Evolutionary conservation across 768 basidiomycete genomes (phyloP).

Genomic region (Auricularia sp.): DNA sequence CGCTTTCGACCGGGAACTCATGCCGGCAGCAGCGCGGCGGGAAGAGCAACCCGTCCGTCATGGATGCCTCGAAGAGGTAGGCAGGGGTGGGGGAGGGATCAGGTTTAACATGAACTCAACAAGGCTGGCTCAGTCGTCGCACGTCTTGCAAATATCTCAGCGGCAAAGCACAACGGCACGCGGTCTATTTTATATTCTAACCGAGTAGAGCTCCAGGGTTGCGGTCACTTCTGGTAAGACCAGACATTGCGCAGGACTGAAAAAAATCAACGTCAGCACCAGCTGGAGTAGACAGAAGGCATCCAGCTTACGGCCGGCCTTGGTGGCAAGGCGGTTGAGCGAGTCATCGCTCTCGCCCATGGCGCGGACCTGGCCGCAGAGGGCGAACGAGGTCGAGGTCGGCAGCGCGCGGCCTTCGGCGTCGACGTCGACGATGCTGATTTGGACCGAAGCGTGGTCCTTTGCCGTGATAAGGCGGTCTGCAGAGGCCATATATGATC

Average conservation of each 20-base stretch:
- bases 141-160: no score
- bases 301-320: slow-evolving; percentile 72
- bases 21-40: slow-evolving; percentile 43
- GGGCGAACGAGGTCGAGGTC: slow-evolving; percentile 85
- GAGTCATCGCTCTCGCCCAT: slow-evolving; percentile 96
- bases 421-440: slow-evolving; percentile 87
- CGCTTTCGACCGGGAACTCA: slow-evolving; percentile 19
- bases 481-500: slow-evolving; percentile 20
- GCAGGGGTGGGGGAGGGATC: not conserved
- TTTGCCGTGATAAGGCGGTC: slow-evolving; percentile 98
- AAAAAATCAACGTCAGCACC: slow-evolving; percentile 3
- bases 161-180: no score
- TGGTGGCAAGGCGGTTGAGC: slow-evolving; percentile 90
- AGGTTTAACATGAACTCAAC: no score
- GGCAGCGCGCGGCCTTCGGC: slow-evolving; percentile 68
- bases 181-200: no score
- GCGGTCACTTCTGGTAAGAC: slow-evolving; percentile 82
- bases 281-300: no score
- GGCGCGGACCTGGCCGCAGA: slow-evolving; percentile 88
- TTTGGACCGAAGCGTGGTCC: slow-evolving; percentile 97
- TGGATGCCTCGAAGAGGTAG: slow-evolving; percentile 31
- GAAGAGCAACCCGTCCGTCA: slow-evolving; percentile 41
- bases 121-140: no score
- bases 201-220: no score
- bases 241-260: slow-evolving; percentile 93